Conservation (phyloP, 495 filamentous ascomycete species). For the Podospora didyma region DNA sequence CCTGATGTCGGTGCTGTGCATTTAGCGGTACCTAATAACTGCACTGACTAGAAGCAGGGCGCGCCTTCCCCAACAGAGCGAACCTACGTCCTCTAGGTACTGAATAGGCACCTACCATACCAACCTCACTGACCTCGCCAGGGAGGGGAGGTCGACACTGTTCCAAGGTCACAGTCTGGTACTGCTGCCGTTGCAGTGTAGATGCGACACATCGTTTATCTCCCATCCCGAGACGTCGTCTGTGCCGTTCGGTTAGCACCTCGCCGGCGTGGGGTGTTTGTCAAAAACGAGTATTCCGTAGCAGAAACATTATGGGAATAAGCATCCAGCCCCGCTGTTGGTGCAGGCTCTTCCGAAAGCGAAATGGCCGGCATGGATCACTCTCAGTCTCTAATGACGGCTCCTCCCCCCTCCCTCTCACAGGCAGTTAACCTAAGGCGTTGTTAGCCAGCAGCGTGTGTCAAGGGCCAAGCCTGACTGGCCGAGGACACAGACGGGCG, state of each 20-base stretch:
- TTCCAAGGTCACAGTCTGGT: not conserved
- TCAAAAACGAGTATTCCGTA: no score
- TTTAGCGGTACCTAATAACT: not conserved
- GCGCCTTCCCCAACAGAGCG: no score
- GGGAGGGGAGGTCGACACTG: no score
- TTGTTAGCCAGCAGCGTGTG: not conserved
- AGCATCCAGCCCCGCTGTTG: not conserved
- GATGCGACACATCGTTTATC: constrained; percentile 5
- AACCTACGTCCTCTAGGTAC: no score
- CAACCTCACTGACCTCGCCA: no score
- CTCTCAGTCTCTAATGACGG: not conserved
- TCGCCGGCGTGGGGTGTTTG: not conserved
- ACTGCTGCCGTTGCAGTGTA: no score
- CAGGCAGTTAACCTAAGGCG: no score
- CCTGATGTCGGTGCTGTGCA: not conserved
- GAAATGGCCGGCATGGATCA: not conserved
- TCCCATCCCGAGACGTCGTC: not conserved
- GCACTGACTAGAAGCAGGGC: not conserved
- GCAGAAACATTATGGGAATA: no score
- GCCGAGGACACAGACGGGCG: no score
- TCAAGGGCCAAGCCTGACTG: not conserved
- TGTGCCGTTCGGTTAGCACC: no score
- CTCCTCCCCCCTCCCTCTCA: not conserved
- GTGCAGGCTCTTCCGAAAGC: not conserved
- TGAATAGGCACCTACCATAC: no score